A percentile compares a stretch with the other conserved stretches of the same genome.
These are phyloP conservation scores for Silene latifolia DNA, from an alignment of 148 eudicot species.

Conservation along the genomic window DNA sequence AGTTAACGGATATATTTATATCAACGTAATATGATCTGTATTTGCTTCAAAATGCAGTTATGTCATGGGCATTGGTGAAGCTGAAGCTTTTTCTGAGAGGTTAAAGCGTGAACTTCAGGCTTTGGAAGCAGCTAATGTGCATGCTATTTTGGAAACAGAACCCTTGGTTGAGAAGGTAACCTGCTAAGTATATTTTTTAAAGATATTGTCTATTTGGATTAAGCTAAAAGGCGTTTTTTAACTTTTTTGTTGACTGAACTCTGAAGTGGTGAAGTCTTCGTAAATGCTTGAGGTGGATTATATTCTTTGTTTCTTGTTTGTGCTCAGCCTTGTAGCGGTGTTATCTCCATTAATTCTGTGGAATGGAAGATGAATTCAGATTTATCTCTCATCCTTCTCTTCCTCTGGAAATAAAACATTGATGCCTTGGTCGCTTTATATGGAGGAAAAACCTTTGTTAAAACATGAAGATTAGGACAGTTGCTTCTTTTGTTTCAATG, in stretches of 20 bases:
- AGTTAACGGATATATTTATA: not conserved
- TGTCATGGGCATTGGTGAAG: slow-evolving; percentile 98
- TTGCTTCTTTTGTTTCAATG: too few relatives aligned
- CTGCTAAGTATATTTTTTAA: not conserved
- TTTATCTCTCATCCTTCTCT: too few relatives aligned
- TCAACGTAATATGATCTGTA: slow-evolving; percentile 4
- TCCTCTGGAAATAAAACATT: too few relatives aligned
- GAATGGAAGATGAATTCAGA: too few relatives aligned
- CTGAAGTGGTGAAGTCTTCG: not conserved
- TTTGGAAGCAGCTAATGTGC: slow-evolving; percentile 98
- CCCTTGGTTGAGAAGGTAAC: slow-evolving; percentile 83
- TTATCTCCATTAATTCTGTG: too few relatives aligned
- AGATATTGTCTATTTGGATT: not conserved
- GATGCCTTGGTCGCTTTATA: too few relatives aligned
- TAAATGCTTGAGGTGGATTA: not conserved
- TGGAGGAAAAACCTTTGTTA: too few relatives aligned
- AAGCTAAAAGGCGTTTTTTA: not conserved
- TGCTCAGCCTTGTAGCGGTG: too few relatives aligned
- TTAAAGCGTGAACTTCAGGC: slow-evolving; percentile 95
- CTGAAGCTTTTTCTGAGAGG: slow-evolving; percentile 98
- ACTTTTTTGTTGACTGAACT: not conserved
- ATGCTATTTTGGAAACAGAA: slow-evolving; percentile 89
- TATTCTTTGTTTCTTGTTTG: not conserved
- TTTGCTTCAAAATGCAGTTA: slow-evolving; percentile 50
- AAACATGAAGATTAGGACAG: too few relatives aligned